A percentile compares a stretch with the other conserved stretches of the same genome.
These are phyloP conservation scores for Pseudocercospora cruenta DNA, from an alignment of 2,329 filamentous ascomycete species.

Conservation along the genomic window DNA sequence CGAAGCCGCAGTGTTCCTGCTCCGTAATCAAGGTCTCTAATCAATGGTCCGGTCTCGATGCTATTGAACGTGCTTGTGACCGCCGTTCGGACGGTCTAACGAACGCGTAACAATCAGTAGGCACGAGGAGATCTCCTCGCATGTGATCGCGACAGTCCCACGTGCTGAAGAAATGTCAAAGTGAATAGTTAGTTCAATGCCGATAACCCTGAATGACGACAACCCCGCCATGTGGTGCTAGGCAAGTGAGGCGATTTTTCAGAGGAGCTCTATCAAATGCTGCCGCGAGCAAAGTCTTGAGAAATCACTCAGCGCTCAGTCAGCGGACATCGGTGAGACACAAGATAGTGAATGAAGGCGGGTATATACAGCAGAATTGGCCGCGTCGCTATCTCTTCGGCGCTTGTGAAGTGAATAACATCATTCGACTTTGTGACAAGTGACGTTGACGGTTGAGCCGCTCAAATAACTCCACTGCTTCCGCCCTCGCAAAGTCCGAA, in stretches of 20 bases:
- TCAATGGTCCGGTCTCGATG: not conserved
- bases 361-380: constrained; percentile 4
- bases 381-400: constrained; percentile 7
- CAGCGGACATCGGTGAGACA: not conserved
- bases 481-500: constrained; percentile 6
- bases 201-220: constrained; percentile 7
- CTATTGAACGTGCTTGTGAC: not conserved
- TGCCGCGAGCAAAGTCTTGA: not conserved
- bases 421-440: not conserved
- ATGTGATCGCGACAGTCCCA: not conserved
- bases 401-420: not conserved
- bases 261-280: not conserved
- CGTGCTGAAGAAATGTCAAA: not conserved
- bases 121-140: not conserved
- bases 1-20: constrained; percentile 3
- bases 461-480: not conserved
- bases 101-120: not conserved
- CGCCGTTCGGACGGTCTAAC: not conserved
- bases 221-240: not conserved
- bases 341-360: not conserved
- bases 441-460: constrained; percentile 7
- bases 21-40: not conserved
- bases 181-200: not conserved
- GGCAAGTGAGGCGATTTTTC: constrained; percentile 5
- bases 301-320: constrained; percentile 4